Evolutionary conservation across 139 green algal genomes (phyloP), one percentile per base, ranked within the genome.

Genomic region (Nannochloris sp.): DNA sequence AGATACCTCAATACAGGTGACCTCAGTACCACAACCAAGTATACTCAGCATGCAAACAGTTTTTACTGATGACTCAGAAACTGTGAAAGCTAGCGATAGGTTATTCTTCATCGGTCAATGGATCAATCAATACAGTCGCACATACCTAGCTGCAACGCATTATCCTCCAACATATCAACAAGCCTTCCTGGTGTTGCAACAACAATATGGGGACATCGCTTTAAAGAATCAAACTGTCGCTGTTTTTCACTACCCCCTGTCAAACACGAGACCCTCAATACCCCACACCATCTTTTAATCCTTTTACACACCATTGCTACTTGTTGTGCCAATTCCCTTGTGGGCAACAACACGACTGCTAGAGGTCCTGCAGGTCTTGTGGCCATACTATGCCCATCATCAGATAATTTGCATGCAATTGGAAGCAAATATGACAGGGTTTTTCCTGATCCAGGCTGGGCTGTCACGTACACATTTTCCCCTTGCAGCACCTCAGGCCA

Each of bases 391-490:
- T 37, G 65, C 5, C 37, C 57, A 23, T 62, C 25, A 23, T 74
- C 13, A 5, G 61, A 62, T 2, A 64, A n/a, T 5, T 56, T 37
- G 20, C 74, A 49, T 4, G 67, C 73, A 0, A 44, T 36, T 8
- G 89, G 85, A 44, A 94, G 74, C 58, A 94, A 62, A 67, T 85
- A 95, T 1, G 77, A 83, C 0, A 95, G 71, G 0, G 89, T 95
- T 65, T 95, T 95, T 31, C 87, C 89, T 37, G 73, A 82, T 51
- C 88, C 88, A 3, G 88, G 83, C 63, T 90, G 68, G 6, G 88
- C 87, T 20, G 87, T 65, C 3, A 66, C 87, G 59, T 78, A 29
- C 23, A 84, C 55, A 23, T 84, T 72, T 14, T 50, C 36, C 1
- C 73, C 65, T 3, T 29, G 49, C 44, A 82, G 50, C 30, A 65